Evolutionary conservation across 305 asterid species (phyloP).

Genomic region (Coffea humblotiana): DNA sequence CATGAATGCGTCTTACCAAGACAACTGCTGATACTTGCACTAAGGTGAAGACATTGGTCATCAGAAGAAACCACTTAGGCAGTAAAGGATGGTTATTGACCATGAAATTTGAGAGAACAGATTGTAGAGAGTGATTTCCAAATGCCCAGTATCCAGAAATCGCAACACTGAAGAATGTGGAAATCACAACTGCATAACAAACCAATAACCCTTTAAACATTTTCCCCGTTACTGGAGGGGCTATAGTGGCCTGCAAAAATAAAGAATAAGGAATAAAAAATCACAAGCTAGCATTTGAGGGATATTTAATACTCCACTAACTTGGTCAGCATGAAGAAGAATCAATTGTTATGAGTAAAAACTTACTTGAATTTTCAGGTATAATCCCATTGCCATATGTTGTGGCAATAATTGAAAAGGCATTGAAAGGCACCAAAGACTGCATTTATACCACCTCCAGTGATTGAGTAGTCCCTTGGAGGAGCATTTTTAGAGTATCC

Average conservation of each 20-base stretch:
- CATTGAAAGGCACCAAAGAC: constrained; percentile 52
- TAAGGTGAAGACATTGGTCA: constrained; percentile 49
- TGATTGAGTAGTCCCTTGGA: constrained; percentile 41
- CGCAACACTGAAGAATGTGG: constrained; percentile 61
- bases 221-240: constrained; percentile 66
- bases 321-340: not conserved
- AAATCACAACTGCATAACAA: constrained; percentile 55
- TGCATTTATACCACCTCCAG: constrained; percentile 32
- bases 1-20: constrained; percentile 34
- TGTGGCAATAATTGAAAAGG: constrained; percentile 59
- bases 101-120: constrained; percentile 57
- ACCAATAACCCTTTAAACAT: constrained; percentile 69
- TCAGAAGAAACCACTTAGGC: constrained; percentile 55
- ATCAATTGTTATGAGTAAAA: not conserved
- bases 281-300: not conserved
- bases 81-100: constrained; percentile 39
- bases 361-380: constrained; percentile 66
- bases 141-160: constrained; percentile 83
- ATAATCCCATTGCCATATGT: constrained; percentile 67
- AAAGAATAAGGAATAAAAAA: too few species aligned
- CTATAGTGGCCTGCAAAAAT: constrained; percentile 54
- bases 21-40: constrained; percentile 51
- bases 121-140: constrained; percentile 51
- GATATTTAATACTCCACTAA: not conserved
- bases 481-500: constrained; percentile 52